These are phyloP conservation scores for Mimosa bimucronata DNA, from an alignment of 306 rosid genomes.

Conservation along the genomic window DNA sequence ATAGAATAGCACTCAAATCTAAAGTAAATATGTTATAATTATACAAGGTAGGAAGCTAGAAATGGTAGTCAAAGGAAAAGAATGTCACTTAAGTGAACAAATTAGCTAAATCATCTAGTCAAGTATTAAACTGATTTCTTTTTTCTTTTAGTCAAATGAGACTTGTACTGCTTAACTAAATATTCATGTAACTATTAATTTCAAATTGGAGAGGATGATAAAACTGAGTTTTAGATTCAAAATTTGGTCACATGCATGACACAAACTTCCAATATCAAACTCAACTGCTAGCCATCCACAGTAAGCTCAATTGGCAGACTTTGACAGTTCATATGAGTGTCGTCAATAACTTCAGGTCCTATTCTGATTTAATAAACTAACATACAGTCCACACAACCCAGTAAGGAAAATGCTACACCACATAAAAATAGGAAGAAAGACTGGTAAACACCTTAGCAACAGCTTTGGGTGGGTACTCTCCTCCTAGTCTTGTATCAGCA, in stretches of 20 bases:
- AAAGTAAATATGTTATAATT: no score
- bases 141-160: no score
- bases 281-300: slow-evolving; percentile 4
- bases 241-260: slow-evolving; percentile 12
- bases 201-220: neutral
- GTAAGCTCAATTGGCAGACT: slow-evolving; percentile 15
- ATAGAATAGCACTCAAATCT: slow-evolving; percentile 20
- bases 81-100: neutral
- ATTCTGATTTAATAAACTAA: neutral
- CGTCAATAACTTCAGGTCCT: neutral
- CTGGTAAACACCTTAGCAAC: slow-evolving; percentile 75
- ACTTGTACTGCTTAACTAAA: slow-evolving; percentile 25
- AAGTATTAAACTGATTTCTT: no score
- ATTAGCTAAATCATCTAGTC: no score
- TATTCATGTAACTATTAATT: neutral
- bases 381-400: slow-evolving; percentile 18
- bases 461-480: slow-evolving; percentile 85
- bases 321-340: slow-evolving; percentile 8
- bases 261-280: neutral
- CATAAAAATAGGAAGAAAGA: slow-evolving; percentile 3
- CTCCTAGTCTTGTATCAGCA: slow-evolving; percentile 75
- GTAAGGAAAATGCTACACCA: slow-evolving; percentile 10
- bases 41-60: neutral
- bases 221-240: no score
- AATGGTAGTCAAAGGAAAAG: neutral